Base-by-base conservation (phyloP, 2,329 filamentous ascomycete species). In the Penicillium hordei region DNA sequence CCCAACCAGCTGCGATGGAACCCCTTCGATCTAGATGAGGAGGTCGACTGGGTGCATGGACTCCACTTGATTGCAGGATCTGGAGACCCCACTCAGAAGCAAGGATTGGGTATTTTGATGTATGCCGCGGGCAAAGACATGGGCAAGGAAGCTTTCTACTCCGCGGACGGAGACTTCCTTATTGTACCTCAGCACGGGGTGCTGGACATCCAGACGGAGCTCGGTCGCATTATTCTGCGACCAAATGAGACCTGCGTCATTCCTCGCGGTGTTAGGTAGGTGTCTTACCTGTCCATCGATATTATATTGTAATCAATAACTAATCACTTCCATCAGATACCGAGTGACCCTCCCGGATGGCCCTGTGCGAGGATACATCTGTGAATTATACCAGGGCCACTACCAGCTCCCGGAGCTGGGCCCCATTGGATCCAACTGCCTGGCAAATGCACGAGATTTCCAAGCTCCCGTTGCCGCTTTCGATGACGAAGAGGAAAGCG, bases 1-100 rank as follows among this genome's bases (percentile, higher is more conserved):
- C 90, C 90, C 5, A 92, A 93, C 69, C 89, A 93, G 74, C 80
- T 93, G 31, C 84, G 89, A 64, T 94, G 90, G 90, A 86, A 89
- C 64, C 87, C 86, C 2, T 91, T 91, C 70, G 87, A 91, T 65
- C 79, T 92, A 48, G 86, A 90, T 61, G 81, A 89, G 71, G 81
- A 80, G 4, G 85, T 85, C 2, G 86, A 89, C 66, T 89, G 86
- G 86, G 84, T 89, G 23, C 83, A 88, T 66, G 83, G 83, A 55
- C 75, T 93, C 62, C 86, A 89, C 59, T 81, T 93, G 21, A 81
- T 96, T 12, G 90, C 89, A 2, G 90, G 90, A 4, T 86, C 90
- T 0, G 92, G 92, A 17, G 89, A 94, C 66, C 87, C 90, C 0
- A 88, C 88, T 0, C 82, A 89, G 72, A 96, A 96, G 76, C 80